Evolutionary conservation across 106 monocot genomes (phyloP), one percentile per base, ranked within the genome.

Genomic region (Dendrobium officinale): DNA sequence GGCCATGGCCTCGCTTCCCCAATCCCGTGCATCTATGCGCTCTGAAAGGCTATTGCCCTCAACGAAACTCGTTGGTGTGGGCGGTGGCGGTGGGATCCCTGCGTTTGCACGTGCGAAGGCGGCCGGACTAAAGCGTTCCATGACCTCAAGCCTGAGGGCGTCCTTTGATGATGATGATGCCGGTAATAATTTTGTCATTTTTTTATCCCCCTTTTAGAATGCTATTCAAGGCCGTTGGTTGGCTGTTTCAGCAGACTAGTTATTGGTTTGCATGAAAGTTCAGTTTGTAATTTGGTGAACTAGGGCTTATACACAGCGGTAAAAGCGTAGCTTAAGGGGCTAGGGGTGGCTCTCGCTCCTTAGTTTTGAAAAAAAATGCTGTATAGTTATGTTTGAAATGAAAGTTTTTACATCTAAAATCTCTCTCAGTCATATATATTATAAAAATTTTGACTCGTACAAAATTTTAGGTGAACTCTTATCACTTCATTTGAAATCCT

Each of bases 1-100:
- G 6, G 22, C 2, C 13, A 72, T 79, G 78, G 75, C 33, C 37
- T 70, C 51, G 37, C 33, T 31, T 70, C n/a, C 70, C 40, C 70
- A 70, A n/a, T 42, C 54, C 48, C 72, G 82, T n/a, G 80, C 67
- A 42, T 88, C 88, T 42, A 70, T 88, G 15, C 87, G 83, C 20
- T 72, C 80, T 43, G 83, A 87, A 61, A 58, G 85, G 29, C 82
- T 83, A 40, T 54, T 80, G 24, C 85, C 75, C 2, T 22, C 85
- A 31, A 42, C 77, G 66, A 80, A 55, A 61, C 33, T 20, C 18
- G 75, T 20, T 18, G 74, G 75, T 29, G 13, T 15, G 27, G 56
- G 48, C 40, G 68, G 77, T 42, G 82, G 79, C n/a, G 74, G 44
- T 19, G 88, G 79, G 31, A 72, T 42, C 56, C 47, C 76, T 9